Percentiles rank a stretch among this genome's conserved stretches.
Evolutionary conservation across 2,329 filamentous ascomycete genomes (phyloP).

Genomic region (Fusarium paranaense): DNA sequence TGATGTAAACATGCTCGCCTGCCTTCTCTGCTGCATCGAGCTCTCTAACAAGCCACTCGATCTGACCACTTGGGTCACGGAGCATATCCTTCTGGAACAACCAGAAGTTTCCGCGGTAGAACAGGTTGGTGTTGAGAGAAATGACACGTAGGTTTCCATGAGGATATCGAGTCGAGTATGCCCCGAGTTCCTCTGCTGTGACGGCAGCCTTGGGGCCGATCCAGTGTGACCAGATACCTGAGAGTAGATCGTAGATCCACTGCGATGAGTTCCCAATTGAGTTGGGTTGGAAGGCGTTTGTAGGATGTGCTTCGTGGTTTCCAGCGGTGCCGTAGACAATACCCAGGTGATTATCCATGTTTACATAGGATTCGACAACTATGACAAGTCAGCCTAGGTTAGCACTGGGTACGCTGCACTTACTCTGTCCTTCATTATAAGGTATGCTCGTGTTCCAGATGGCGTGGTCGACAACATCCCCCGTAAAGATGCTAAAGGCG

Average conservation of each 20-base stretch:
- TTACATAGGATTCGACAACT: conserved; percentile 60
- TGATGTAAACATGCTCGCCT: conserved; percentile 66
- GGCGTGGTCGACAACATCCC: conserved; percentile 67
- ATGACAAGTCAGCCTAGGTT: not conserved
- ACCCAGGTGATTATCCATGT: conserved; percentile 57
- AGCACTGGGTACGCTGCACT: not conserved
- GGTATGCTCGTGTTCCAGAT: conserved; percentile 58
- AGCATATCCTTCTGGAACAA: conserved; percentile 63
- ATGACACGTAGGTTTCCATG: conserved; percentile 65
- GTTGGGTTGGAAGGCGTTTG: conserved; percentile 62
- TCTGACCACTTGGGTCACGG: conserved; percentile 62
- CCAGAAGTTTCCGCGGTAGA: conserved; percentile 69
- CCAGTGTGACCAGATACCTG: conserved; percentile 60
- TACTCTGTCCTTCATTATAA: conserved; percentile 49
- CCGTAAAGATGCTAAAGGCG: conserved; percentile 69
- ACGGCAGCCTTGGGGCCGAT: conserved; percentile 51
- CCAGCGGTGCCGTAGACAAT: conserved; percentile 65
- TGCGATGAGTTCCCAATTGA: conserved; percentile 55
- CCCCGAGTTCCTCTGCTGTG: conserved; percentile 56
- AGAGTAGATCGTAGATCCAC: conserved; percentile 65
- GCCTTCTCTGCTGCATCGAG: conserved; percentile 64
- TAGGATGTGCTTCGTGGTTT: conserved; percentile 67
- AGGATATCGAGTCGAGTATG: conserved; percentile 61
- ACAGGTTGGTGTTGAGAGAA: conserved; percentile 70
- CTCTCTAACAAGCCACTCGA: conserved; percentile 65